Conservation (phyloP, 306 rosid genomes). For the Quercus aquifolioides region DNA sequence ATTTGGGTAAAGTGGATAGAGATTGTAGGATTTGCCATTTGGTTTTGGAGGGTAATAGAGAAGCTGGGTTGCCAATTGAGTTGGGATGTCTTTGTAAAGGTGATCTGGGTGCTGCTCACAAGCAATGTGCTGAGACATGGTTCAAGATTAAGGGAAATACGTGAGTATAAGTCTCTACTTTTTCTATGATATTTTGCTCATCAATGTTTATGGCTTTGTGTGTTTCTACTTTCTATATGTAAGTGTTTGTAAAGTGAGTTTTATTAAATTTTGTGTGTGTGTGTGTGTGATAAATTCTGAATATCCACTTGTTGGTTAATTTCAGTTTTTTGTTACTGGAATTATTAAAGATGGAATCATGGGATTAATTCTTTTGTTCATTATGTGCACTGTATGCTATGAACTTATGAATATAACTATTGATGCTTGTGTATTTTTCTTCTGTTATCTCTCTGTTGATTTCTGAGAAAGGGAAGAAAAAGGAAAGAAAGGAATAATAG, state of each 20-base stretch:
- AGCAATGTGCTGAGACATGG: conserved; percentile 95
- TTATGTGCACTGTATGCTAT: neutral
- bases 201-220: neutral
- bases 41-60: conserved; percentile 68
- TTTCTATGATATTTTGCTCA: neutral
- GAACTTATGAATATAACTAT: neutral
- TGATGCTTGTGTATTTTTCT: neutral
- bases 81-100: conserved; percentile 86
- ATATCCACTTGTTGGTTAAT: neutral
- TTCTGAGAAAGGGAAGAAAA: neutral
- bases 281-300: neutral
- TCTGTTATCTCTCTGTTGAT: neutral
- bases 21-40: conserved; percentile 86
- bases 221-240: neutral
- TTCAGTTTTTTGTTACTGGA: neutral
- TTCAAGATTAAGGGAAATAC: conserved; percentile 91
- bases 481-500: neutral
- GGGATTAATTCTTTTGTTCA: neutral
- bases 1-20: conserved; percentile 61
- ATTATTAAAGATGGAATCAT: neutral
- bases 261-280: neutral
- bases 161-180: conserved; percentile 40
- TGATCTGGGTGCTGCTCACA: conserved; percentile 95
- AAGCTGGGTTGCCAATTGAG: conserved; percentile 77
- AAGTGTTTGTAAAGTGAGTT: neutral